Evolutionary conservation across 805 yeast species (phyloP).

Genomic region (Myxozyma nipponensis): DNA sequence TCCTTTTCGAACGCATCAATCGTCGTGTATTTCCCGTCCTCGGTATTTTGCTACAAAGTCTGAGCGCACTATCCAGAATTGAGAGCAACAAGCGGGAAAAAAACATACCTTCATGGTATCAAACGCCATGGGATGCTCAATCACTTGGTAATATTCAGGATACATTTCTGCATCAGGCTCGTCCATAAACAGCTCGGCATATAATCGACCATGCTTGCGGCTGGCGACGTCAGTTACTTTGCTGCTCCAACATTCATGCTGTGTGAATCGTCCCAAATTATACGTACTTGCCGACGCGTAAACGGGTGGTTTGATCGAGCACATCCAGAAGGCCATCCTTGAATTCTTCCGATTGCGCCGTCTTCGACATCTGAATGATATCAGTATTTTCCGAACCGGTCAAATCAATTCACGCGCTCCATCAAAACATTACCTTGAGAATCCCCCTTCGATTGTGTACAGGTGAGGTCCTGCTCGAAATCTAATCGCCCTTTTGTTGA

Average conservation of each 20-base stretch:
- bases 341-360: not conserved
- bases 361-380: too few species aligned
- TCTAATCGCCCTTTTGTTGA: too few species aligned
- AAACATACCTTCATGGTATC: constrained; percentile 43
- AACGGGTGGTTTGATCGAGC: not conserved
- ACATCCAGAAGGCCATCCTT: not conserved
- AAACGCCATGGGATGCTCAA: constrained; percentile 72
- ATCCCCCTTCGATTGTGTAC: too few species aligned
- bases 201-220: constrained; percentile 40
- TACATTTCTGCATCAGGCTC: constrained; percentile 65
- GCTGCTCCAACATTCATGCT: not conserved
- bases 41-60: constrained; percentile 49
- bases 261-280: not conserved
- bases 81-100: not conserved
- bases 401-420: too few species aligned
- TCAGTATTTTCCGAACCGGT: too few species aligned
- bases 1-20: constrained; percentile 59
- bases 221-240: too few species aligned
- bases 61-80: too few species aligned
- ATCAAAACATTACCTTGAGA: too few species aligned
- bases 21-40: constrained; percentile 49
- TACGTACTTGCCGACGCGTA: not conserved
- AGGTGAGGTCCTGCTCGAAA: too few species aligned
- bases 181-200: constrained; percentile 61
- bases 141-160: constrained; percentile 76